Conservation (phyloP, 148 eudicot genomes). For the Diospyros kaki region DNA sequence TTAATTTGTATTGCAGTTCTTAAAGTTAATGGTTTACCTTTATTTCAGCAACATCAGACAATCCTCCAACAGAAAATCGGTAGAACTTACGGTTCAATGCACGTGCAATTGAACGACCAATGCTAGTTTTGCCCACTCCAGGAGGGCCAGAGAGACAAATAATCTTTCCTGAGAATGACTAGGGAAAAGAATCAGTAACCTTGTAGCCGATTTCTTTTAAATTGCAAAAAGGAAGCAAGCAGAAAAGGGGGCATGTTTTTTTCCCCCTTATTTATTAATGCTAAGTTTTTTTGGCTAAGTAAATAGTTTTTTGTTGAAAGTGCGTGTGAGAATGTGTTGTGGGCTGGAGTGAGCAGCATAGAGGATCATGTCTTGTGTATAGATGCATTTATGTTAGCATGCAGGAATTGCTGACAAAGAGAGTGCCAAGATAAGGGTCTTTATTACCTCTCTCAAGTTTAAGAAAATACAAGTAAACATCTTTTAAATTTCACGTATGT, state of each 20-base stretch:
- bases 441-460: too few relatives aligned
- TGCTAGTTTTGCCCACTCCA: constrained; percentile 98
- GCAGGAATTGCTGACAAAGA: too few relatives aligned
- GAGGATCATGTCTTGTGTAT: too few relatives aligned
- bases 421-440: too few relatives aligned
- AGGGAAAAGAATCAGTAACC: not conserved
- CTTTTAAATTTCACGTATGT: too few relatives aligned
- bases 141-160: constrained; percentile 97
- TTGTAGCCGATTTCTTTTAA: not conserved
- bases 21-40: constrained; percentile 43
- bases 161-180: constrained; percentile 61
- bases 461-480: too few relatives aligned
- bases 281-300: too few relatives aligned
- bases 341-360: too few relatives aligned
- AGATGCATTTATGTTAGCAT: too few relatives aligned
- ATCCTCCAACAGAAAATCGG: constrained; percentile 96
- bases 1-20: not conserved
- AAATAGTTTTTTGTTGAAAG: too few relatives aligned
- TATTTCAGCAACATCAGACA: constrained; percentile 99
- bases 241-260: not conserved
- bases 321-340: too few relatives aligned
- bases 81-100: constrained; percentile 96
- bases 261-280: too few relatives aligned
- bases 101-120: constrained; percentile 98
- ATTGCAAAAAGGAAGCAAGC: not conserved